A percentile compares a stretch with the other conserved stretches of the same genome.
These are phyloP conservation scores for Polyporus arcularius DNA, from an alignment of 768 basidiomycete genomes.

Conservation along the genomic window DNA sequence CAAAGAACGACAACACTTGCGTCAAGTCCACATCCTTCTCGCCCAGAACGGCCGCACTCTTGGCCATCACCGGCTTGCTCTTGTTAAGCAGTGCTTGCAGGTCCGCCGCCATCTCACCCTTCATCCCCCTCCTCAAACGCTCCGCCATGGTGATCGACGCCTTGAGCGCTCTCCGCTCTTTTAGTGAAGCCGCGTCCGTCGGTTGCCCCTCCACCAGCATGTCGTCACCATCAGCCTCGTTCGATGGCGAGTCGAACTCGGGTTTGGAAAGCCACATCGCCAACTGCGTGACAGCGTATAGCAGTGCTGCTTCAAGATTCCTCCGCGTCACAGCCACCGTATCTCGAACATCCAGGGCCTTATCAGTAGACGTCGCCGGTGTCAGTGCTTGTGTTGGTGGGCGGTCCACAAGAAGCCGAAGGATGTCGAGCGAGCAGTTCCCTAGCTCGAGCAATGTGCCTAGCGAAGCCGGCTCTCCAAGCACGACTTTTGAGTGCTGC, in stretches of 20 bases:
- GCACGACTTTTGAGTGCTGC: conserved; percentile 84
- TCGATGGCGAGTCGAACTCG: conserved; percentile 51
- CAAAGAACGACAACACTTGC: conserved; percentile 59
- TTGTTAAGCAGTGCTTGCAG: conserved; percentile 65
- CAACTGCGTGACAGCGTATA: conserved; percentile 77
- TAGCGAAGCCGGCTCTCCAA: conserved; percentile 79
- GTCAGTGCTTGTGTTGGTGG: conserved; percentile 60
- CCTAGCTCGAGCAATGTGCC: conserved; percentile 88
- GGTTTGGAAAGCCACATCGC: conserved; percentile 78
- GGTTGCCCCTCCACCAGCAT: conserved; percentile 21
- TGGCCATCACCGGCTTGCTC: conserved; percentile 62
- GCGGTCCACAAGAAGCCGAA: conserved; percentile 64
- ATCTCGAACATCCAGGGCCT: conserved; percentile 52
- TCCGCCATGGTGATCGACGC: conserved; percentile 59
- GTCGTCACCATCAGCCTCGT: conserved; percentile 49
- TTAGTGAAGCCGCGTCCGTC: conserved; percentile 19
- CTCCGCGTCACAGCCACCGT: conserved; percentile 59
- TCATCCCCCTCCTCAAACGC: conserved; percentile 71
- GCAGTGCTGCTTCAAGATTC: conserved; percentile 65
- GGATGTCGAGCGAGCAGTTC: conserved; percentile 72
- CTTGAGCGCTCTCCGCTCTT: conserved; percentile 45
- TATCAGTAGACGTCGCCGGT: conserved; percentile 39
- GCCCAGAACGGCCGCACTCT: conserved; percentile 52
- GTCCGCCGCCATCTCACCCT: conserved; percentile 77
- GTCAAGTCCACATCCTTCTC: conserved; percentile 54